These are phyloP conservation scores for Yarrowia porcina DNA, from an alignment of 805 yeast genomes.

Conservation along the genomic window DNA sequence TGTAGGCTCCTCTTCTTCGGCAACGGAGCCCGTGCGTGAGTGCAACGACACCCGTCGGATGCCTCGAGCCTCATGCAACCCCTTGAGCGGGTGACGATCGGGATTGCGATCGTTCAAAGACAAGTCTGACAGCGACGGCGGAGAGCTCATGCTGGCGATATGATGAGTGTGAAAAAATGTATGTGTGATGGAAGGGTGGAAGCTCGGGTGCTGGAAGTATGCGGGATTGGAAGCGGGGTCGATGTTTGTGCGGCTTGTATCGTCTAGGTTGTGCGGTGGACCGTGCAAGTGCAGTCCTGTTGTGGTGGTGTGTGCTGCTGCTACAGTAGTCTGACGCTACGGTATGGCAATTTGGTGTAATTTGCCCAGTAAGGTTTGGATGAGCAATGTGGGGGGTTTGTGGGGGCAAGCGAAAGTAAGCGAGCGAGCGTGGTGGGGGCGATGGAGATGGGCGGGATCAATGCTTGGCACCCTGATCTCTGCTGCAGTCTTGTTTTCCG, in stretches of 20 bases:
- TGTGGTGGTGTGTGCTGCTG: conserved; percentile 10
- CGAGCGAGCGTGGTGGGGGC: background rate
- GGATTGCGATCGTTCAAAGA: conserved; percentile 19
- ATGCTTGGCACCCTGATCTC: background rate
- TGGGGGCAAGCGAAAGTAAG: conserved; percentile 18
- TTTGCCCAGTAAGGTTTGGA: conserved; percentile 7
- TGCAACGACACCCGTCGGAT: background rate
- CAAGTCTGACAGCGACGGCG: conserved; percentile 19
- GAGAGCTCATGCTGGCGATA: conserved; percentile 19
- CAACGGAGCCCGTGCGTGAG: background rate
- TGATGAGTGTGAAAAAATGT: background rate
- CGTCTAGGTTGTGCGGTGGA: background rate
- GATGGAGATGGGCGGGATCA: background rate
- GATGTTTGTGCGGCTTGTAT: background rate
- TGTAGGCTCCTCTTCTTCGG: conserved; percentile 3
- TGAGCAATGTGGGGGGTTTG: conserved; percentile 21
- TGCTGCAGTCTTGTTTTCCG: background rate
- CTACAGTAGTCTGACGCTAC: background rate
- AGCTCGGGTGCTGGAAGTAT: background rate
- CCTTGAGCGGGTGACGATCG: conserved; percentile 9
- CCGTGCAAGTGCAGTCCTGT: background rate
- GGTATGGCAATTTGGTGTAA: conserved; percentile 18
- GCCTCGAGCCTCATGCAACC: conserved; percentile 10
- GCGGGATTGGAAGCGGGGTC: background rate
- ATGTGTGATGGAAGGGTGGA: background rate